Evolutionary conservation across 2,329 filamentous ascomycete genomes (phyloP).

Genomic region (Hypoxylon sp.): DNA sequence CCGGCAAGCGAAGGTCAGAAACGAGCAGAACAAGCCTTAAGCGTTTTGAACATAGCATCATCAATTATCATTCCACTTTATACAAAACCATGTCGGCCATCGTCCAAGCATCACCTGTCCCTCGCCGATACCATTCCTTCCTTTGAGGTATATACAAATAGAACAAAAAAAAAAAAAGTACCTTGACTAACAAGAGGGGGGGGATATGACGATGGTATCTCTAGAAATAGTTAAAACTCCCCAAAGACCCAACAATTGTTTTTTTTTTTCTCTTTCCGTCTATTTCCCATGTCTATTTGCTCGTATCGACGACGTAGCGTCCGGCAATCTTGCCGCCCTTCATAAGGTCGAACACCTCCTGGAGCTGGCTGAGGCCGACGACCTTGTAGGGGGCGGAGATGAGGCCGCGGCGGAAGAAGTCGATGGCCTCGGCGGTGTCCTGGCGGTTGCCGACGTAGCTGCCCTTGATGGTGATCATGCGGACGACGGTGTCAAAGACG

Average conservation of each 20-base stretch:
- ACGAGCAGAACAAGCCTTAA: too few species aligned
- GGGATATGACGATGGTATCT: constrained; percentile 14
- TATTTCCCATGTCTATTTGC: constrained; percentile 55
- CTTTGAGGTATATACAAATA: constrained; percentile 17
- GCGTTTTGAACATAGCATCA: neutral
- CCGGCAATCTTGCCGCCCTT: constrained; percentile 75
- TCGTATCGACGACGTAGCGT: constrained; percentile 80
- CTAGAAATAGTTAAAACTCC: constrained; percentile 23
- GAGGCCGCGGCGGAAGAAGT: constrained; percentile 84
- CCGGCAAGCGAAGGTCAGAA: neutral
- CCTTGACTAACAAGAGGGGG: too few species aligned
- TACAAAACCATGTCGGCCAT: constrained; percentile 14
- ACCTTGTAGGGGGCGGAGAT: constrained; percentile 90
- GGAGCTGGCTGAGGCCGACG: constrained; percentile 80
- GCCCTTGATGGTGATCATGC: constrained; percentile 90
- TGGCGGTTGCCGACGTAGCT: constrained; percentile 93
- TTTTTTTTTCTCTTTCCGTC: neutral
- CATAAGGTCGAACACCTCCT: constrained; percentile 82
- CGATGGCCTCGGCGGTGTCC: constrained; percentile 86
- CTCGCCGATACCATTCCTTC: neutral
- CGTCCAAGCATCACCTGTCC: neutral
- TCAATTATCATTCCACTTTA: constrained; percentile 14
- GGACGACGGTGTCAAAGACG: constrained; percentile 86
- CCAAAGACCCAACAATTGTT: neutral
- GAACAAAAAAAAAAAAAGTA: neutral